These are phyloP conservation scores for Zymoseptoria passerinii DNA, from an alignment of 2,329 filamentous ascomycete species.

Conservation along the genomic window DNA sequence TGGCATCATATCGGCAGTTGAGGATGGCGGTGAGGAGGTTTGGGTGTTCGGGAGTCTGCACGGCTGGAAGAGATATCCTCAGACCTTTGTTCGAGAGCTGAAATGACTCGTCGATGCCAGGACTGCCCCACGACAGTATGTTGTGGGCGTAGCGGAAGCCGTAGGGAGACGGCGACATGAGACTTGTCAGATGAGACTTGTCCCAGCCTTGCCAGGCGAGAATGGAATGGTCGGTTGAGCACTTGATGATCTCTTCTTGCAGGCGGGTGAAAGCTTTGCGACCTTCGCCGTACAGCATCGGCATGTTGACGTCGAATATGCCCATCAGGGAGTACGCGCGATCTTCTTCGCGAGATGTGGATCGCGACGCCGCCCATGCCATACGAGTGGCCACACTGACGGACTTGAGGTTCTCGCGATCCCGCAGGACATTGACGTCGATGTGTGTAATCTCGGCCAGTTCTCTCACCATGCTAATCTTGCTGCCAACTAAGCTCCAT, in stretches of 20 bases:
- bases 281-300: slow-evolving; percentile 21
- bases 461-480: slow-evolving; percentile 11
- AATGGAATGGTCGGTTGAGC: slow-evolving; percentile 18
- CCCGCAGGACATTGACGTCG: slow-evolving; percentile 11
- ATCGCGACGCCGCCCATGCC: slow-evolving; percentile 15
- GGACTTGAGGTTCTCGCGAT: slow-evolving; percentile 8
- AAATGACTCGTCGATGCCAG: slow-evolving; percentile 17
- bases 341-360: slow-evolving; percentile 16
- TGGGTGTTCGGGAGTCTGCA: slow-evolving; percentile 6
- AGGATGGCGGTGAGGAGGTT: slow-evolving; percentile 12
- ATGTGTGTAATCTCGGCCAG: slow-evolving; percentile 28
- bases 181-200: slow-evolving; percentile 9
- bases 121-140: slow-evolving; percentile 13
- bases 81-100: slow-evolving; percentile 16
- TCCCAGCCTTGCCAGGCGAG: slow-evolving; percentile 20
- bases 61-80: slow-evolving; percentile 11
- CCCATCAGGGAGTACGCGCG: slow-evolving; percentile 21
- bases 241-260: slow-evolving; percentile 23
- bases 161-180: slow-evolving; percentile 13
- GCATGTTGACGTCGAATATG: slow-evolving; percentile 22
- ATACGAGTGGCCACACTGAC: slow-evolving; percentile 15
- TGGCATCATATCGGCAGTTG: slow-evolving; percentile 13
- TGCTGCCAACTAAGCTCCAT: slow-evolving; percentile 14
- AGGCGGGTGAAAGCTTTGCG: slow-evolving; percentile 20
- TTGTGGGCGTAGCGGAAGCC: slow-evolving; percentile 16